Base-by-base conservation (phyloP, 768 basidiomycete genomes). In the Leccinum arenicola region DNA sequence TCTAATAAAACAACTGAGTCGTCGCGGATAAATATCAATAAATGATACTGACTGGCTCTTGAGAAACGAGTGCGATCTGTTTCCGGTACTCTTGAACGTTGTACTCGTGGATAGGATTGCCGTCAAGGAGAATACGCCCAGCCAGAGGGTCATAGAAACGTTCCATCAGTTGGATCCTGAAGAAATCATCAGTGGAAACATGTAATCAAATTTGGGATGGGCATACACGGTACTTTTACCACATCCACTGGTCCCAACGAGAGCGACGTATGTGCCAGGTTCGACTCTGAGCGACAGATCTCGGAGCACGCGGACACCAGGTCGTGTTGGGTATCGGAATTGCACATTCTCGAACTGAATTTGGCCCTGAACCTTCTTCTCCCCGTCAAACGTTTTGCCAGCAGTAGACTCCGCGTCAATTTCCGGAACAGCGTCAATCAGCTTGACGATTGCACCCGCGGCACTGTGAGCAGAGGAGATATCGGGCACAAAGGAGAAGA, bases 261-360 rank as follows among this genome's bases (percentile, higher is more conserved):
- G 77, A 3, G 91, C 91, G 56, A 93, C 84, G 54, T 87, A 93
- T 23, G 87, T 90, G 29, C 89, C 89, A 8, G 89, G 88, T 66
- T 89, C 80, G 29, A 90, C 82, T 43, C 82, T 80, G 54, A 92
- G 69, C 17, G 84, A 85, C 21, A 98, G 78, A 54, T 85, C 88
- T 48, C 90, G 87, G 60, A 98, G 75, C 17, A 98, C 93, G 52
- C 89, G 88, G 17, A 92, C 86, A 65, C 84, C 84, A 47, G 91
- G 89, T 47, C 95, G 81, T 8, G 91, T 91, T 1, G 95, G 95
- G 74, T 97, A 97, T 14, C 91, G 84, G 83, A 98, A 97, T 69
- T 87, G 84, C 31, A 96, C 81, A 61, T 88, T 81, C 70, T 94
- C 87, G 63, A 96, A 83, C 25, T 80, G 82, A 59, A 96, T 84